These are phyloP conservation scores for Glycyrrhiza uralensis DNA, from an alignment of 306 rosid species.

Conservation along the genomic window DNA sequence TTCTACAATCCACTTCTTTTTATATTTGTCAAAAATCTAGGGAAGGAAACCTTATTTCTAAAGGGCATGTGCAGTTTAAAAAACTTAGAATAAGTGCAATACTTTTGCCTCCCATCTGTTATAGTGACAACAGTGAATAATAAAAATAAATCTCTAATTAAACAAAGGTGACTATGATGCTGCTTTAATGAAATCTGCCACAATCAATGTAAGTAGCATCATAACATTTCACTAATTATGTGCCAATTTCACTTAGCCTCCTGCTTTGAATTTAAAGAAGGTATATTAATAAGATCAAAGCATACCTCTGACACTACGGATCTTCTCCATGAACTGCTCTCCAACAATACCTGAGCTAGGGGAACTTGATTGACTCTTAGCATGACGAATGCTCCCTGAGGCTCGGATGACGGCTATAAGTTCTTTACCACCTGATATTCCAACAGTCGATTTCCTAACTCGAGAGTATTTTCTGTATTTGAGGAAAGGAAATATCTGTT, in stretches of 20 bases:
- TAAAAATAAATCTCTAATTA: neutral
- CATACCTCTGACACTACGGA: conserved; percentile 81
- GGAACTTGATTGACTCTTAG: conserved; percentile 47
- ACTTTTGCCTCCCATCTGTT: neutral
- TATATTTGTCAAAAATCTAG: neutral
- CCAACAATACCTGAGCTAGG: conserved; percentile 67
- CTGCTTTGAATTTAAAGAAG: conserved; percentile 10
- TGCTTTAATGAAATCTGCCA: neutral
- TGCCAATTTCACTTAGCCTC: neutral
- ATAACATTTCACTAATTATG: neutral
- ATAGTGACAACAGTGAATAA: neutral
- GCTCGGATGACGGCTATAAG: conserved; percentile 91
- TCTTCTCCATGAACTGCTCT: conserved; percentile 90
- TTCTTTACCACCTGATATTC: conserved; percentile 77
- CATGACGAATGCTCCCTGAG: conserved; percentile 83
- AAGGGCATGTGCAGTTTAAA: neutral
- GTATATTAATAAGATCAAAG: conserved; percentile 14
- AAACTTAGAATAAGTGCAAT: neutral
- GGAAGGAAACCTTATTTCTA: neutral
- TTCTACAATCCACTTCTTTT: conserved; percentile 14
- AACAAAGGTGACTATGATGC: conserved; percentile 7
- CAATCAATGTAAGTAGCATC: neutral
- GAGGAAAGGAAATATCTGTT: conserved; percentile 2
- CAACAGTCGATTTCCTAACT: conserved; percentile 79
- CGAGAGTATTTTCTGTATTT: conserved; percentile 68